Conservation (phyloP, 2,329 filamentous ascomycete species). For the Paracamarosporium sp. region DNA sequence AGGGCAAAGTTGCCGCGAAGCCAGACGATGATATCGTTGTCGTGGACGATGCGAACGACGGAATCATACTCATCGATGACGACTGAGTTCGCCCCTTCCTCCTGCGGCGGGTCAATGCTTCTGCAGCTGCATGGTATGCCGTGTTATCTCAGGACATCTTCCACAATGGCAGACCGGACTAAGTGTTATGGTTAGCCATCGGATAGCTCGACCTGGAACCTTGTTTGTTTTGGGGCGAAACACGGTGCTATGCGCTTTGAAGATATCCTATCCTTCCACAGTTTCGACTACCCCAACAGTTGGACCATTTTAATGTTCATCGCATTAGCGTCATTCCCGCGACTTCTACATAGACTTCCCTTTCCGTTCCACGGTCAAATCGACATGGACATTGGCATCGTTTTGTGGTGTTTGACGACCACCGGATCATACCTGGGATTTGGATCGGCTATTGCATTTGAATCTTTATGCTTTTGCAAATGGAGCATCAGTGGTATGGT, state of each 20-base stretch:
- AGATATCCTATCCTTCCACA: neutral
- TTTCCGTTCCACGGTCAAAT: neutral
- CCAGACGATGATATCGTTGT: constrained; percentile 40
- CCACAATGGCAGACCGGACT: no score
- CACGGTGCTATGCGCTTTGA: no score
- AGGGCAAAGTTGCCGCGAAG: constrained; percentile 47
- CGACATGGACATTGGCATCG: constrained; percentile 9
- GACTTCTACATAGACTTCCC: constrained; percentile 3
- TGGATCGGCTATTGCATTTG: neutral
- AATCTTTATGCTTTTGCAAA: neutral
- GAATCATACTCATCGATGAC: constrained; percentile 47
- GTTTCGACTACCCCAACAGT: neutral
- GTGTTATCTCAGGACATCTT: neutral
- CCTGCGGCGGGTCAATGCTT: neutral
- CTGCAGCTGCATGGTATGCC: neutral
- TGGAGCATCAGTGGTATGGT: neutral
- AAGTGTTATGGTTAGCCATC: no score
- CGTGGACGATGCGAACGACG: constrained; percentile 42
- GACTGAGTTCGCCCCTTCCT: constrained; percentile 18
- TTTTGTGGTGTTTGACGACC: constrained; percentile 20
- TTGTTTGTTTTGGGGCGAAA: no score
- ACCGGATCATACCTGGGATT: constrained; percentile 19
- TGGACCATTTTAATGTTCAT: neutral
- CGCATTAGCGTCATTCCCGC: neutral
- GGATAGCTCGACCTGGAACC: no score